Evolutionary conservation across 306 rosid genomes (phyloP).

Genomic region (Sicyos baderoa): DNA sequence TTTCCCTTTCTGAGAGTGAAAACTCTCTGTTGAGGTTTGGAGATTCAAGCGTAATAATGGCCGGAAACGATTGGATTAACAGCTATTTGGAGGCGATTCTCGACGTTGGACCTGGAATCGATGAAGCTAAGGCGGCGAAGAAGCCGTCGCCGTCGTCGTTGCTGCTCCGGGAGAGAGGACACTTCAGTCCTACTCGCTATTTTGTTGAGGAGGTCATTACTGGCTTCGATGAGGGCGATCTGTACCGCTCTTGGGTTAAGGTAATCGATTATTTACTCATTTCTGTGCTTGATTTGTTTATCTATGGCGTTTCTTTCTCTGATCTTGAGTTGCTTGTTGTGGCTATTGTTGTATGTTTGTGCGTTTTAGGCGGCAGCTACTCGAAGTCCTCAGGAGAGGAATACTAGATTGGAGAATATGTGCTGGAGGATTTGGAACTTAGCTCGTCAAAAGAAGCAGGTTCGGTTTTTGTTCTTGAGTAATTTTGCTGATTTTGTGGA

Average conservation of each 20-base stretch:
- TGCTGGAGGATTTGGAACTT: conserved; percentile 99
- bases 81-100: conserved; percentile 90
- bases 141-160: conserved; percentile 48
- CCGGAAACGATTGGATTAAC: conserved; percentile 93
- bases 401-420: conserved; percentile 93
- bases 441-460: conserved; percentile 98
- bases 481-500: conserved; percentile 2
- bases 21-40: not conserved
- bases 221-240: conserved; percentile 97
- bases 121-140: conserved; percentile 48
- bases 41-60: conserved; percentile 34
- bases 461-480: conserved; percentile 3
- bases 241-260: conserved; percentile 93
- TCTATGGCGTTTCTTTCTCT: not conserved
- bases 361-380: conserved; percentile 72
- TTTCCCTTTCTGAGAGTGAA: not conserved
- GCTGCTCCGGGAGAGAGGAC: conserved; percentile 81
- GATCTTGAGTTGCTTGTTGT: not conserved
- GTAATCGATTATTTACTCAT: conserved; percentile 21
- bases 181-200: conserved; percentile 94
- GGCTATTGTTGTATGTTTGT: not conserved
- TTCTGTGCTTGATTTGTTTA: not conserved
- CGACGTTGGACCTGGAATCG: conserved; percentile 80
- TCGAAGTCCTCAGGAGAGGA: conserved; percentile 94
- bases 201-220: conserved; percentile 89